A percentile compares a stretch with the other conserved stretches of the same genome.
phyloP scores from a whole-genome alignment of 805 yeast species.

The Zygosaccharomyces bailii region DNA sequence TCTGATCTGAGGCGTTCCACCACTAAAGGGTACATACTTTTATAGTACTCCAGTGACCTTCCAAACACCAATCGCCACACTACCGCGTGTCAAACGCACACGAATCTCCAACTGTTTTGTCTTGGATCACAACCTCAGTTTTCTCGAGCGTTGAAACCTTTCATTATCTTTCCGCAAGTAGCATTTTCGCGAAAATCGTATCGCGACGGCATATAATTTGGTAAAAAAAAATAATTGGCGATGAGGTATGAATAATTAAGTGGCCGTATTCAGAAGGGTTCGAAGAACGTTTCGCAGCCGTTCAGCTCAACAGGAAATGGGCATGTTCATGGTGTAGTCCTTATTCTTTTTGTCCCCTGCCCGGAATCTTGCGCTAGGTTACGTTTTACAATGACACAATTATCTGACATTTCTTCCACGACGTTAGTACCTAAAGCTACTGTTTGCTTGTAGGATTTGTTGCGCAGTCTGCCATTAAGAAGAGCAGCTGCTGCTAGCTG shows the following conservation, averaged over 20 bases:
- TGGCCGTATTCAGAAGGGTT: background rate
- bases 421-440: conserved; percentile 47
- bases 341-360: conserved; percentile 7
- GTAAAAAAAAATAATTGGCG: conserved; percentile 6
- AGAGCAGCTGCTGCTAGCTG: conserved; percentile 62
- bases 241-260: conserved; percentile 1
- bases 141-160: conserved; percentile 3
- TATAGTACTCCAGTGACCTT: background rate
- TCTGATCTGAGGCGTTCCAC: background rate
- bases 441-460: conserved; percentile 74
- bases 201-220: conserved; percentile 1
- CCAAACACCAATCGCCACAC: conserved; percentile 1
- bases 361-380: conserved; percentile 10
- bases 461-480: conserved; percentile 69
- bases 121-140: conserved; percentile 7
- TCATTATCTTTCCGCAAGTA: conserved; percentile 7
- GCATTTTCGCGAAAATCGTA: conserved; percentile 6
- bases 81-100: conserved; percentile 3
- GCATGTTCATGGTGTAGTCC: background rate
- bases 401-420: conserved; percentile 24
- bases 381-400: conserved; percentile 27
- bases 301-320: background rate
- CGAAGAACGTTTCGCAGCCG: background rate
- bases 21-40: background rate
- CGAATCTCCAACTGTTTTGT: conserved; percentile 3